These are phyloP conservation scores for Podosphaera fusca DNA, from an alignment of 2,329 filamentous ascomycete species.

Conservation along the genomic window DNA sequence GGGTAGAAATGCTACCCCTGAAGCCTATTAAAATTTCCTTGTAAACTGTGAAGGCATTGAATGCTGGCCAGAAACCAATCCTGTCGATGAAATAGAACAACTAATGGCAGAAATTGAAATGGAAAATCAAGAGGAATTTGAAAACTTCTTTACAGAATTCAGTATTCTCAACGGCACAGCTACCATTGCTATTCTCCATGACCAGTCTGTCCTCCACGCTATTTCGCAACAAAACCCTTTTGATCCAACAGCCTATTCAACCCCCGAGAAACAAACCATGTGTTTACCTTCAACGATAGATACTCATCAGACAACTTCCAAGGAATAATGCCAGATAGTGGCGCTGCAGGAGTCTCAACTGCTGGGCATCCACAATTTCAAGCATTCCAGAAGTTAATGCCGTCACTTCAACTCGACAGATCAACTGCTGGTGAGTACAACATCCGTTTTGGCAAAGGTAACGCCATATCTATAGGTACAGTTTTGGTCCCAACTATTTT, in stretches of 20 bases:
- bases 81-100: not conserved
- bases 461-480: not conserved
- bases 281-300: slow-evolving; percentile 1
- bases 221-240: not conserved
- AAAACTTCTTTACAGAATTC: not conserved
- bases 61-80: not conserved
- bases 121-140: not conserved
- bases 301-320: not conserved
- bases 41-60: not conserved
- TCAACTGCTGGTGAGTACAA: not conserved
- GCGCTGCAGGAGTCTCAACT: not conserved
- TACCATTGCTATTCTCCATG: not conserved
- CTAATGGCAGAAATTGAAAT: not conserved
- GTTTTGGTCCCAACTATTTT: not conserved
- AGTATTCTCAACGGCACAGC: not conserved
- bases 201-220: not conserved
- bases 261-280: not conserved
- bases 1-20: not conserved
- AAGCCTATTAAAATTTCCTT: not conserved
- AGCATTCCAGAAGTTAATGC: not conserved
- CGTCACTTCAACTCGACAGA: not conserved
- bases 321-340: not conserved
- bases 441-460: not conserved
- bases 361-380: not conserved
- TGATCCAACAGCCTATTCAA: not conserved